Conservation (phyloP, 441 rosid genomes). For the Melastoma candidum region DNA sequence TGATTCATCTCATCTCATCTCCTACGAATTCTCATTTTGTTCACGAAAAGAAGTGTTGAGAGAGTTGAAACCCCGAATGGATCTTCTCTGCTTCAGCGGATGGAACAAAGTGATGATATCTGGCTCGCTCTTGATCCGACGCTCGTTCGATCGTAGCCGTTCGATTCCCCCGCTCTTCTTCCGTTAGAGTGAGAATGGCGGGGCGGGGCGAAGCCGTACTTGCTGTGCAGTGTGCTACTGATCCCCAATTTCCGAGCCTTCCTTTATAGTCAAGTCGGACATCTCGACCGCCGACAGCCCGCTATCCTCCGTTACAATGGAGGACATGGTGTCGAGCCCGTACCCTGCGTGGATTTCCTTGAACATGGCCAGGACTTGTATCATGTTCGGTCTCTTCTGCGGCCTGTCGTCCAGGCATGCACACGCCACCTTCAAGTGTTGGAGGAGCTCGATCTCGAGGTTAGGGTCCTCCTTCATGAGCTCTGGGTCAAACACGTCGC, state of each 20-base stretch:
- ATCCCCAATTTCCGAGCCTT: constrained; percentile 52
- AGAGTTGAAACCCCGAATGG: no score
- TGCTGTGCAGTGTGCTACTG: constrained; percentile 7
- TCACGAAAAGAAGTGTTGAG: no score
- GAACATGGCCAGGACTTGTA: constrained; percentile 70
- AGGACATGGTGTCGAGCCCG: constrained; percentile 63
- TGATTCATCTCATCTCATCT: no score
- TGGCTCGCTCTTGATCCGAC: no score
- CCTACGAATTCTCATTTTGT: no score
- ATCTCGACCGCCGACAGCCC: constrained; percentile 53
- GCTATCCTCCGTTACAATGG: constrained; percentile 51
- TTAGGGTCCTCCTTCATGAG: constrained; percentile 64
- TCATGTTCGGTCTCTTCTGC: constrained; percentile 61
- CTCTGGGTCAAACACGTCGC: constrained; percentile 65
- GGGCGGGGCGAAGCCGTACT: no score
- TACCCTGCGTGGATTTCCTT: constrained; percentile 77
- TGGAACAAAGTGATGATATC: no score
- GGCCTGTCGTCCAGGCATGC: constrained; percentile 78
- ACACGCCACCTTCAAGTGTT: constrained; percentile 61
- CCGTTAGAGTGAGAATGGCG: no score
- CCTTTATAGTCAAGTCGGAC: constrained; percentile 73
- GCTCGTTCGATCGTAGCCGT: no score
- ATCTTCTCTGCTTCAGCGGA: no score
- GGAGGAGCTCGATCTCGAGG: constrained; percentile 60
- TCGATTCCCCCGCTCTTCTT: no score